A percentile compares a stretch with the other conserved stretches of the same genome.
Evolutionary conservation across 345 rosid species (phyloP).

Genomic region (sweet orange (Citrus sinensis)): DNA sequence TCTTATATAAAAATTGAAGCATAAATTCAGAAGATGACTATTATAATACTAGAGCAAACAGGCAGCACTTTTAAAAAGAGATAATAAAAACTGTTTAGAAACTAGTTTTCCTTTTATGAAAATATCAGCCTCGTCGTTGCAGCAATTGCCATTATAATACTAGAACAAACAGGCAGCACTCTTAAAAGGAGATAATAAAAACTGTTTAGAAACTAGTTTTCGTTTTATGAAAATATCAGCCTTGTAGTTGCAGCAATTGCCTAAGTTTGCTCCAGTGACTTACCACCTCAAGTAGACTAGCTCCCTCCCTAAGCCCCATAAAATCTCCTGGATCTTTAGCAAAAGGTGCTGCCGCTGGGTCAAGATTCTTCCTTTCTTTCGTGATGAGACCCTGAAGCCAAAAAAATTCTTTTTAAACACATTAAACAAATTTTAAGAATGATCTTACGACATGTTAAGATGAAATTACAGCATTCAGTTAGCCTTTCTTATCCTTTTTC

Average conservation of each 20-base stretch:
- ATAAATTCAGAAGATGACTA: constrained; percentile 15
- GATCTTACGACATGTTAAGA: constrained; percentile 1
- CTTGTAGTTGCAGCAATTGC: constrained; percentile 9
- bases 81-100: background rate
- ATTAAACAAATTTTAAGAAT: background rate
- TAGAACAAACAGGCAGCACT: background rate
- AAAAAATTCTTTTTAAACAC: background rate
- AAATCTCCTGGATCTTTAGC: constrained; percentile 67
- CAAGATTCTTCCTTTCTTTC: constrained; percentile 80
- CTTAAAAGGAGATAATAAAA: background rate
- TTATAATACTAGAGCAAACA: background rate
- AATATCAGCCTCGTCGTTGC: background rate
- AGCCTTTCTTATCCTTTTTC: background rate
- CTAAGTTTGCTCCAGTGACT: constrained; percentile 14
- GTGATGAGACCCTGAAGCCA: constrained; percentile 83
- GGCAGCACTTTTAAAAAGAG: background rate
- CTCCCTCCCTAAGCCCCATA: constrained; percentile 78
- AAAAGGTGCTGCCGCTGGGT: constrained; percentile 82
- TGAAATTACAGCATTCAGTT: constrained; percentile 3
- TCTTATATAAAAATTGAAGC: background rate
- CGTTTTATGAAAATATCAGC: background rate
- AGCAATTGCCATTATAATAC: background rate
- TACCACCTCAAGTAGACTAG: constrained; percentile 88
- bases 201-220: background rate
- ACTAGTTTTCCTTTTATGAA: background rate